phyloP scores from a whole-genome alignment of 2,329 filamentous ascomycete genomes.

The Dactylellina sp. region DNA sequence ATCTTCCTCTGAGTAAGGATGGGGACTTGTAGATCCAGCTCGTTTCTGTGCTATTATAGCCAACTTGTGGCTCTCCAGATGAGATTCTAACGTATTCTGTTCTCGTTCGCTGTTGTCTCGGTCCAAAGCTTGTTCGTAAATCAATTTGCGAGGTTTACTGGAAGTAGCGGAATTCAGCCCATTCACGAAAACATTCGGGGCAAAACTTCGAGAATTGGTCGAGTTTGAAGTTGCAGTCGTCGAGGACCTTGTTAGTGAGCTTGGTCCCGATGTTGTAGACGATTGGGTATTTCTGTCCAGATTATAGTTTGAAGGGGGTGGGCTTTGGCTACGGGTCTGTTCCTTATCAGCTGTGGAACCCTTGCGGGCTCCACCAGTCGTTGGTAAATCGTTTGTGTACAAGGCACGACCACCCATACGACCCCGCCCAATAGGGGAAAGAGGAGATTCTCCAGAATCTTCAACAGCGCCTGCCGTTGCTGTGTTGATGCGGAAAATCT shows the following conservation, averaged over 20 bases:
- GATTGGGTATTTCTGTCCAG: constrained; percentile 84
- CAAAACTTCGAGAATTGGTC: constrained; percentile 49
- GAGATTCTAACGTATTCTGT: constrained; percentile 25
- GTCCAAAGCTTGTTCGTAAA: constrained; percentile 61
- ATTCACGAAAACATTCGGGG: constrained; percentile 23
- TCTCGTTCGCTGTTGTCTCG: constrained; percentile 49
- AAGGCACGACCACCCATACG: constrained; percentile 75
- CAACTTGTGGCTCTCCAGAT: constrained; percentile 43
- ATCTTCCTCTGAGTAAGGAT: constrained; percentile 52
- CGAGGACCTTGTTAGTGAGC: constrained; percentile 77
- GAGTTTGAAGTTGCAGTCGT: constrained; percentile 82
- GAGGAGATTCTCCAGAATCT: constrained; percentile 57
- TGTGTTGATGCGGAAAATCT: constrained; percentile 74
- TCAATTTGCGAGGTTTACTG: constrained; percentile 59
- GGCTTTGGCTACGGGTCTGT: constrained; percentile 62
- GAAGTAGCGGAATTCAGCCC: constrained; percentile 35
- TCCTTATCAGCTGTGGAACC: constrained; percentile 64
- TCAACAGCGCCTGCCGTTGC: constrained; percentile 56
- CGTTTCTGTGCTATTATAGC: constrained; percentile 50
- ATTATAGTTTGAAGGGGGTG: constrained; percentile 73
- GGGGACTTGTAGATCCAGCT: constrained; percentile 43
- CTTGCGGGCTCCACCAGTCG: constrained; percentile 70
- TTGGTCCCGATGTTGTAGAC: constrained; percentile 80
- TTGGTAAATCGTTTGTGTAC: constrained; percentile 86
- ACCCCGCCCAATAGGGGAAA: constrained; percentile 61